Evolutionary conservation across 352 stramenopile species (phyloP).

Genomic region (Phytopythium mirpurense): DNA sequence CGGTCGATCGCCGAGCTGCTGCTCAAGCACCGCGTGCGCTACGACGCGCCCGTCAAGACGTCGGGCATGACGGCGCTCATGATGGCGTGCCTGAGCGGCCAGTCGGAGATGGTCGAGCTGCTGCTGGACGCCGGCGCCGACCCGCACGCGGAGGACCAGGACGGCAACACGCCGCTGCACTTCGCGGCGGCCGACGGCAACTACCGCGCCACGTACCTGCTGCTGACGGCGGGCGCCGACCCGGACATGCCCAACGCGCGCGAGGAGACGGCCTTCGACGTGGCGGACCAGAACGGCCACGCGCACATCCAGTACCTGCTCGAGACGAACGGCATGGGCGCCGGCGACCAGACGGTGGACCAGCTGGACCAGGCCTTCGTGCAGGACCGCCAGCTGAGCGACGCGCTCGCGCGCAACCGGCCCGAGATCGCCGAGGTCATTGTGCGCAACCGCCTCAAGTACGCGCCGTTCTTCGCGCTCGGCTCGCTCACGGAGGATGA

Average conservation of each 20-base stretch:
- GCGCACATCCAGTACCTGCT: conserved; percentile 74
- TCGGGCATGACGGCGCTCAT: conserved; percentile 63
- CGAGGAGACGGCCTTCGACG: conserved; percentile 78
- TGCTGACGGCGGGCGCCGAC: conserved; percentile 79
- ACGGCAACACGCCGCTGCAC: conserved; percentile 80
- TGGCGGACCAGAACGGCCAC: conserved; percentile 58
- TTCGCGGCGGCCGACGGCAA: conserved; percentile 70
- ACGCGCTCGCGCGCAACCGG: conserved; percentile 52
- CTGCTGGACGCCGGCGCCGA: conserved; percentile 71
- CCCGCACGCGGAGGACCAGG: conserved; percentile 64
- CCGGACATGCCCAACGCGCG: conserved; percentile 79
- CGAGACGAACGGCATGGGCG: conserved; percentile 69
- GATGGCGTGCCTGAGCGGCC: conserved; percentile 51
- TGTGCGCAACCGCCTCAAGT: conserved; percentile 76
- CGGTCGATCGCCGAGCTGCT: conserved; percentile 38
- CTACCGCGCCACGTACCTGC: conserved; percentile 70
- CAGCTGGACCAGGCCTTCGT: conserved; percentile 60
- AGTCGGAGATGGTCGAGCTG: conserved; percentile 58
- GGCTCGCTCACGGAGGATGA: conserved; percentile 55
- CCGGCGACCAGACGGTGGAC: conserved; percentile 41
- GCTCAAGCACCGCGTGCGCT: conserved; percentile 33
- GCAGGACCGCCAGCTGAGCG: conserved; percentile 56
- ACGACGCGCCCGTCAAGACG: conserved; percentile 38
- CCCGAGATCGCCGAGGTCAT: conserved; percentile 70
- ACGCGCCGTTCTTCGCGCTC: conserved; percentile 53